phyloP scores from a whole-genome alignment of 768 basidiomycete species.

The Mycena metata region DNA sequence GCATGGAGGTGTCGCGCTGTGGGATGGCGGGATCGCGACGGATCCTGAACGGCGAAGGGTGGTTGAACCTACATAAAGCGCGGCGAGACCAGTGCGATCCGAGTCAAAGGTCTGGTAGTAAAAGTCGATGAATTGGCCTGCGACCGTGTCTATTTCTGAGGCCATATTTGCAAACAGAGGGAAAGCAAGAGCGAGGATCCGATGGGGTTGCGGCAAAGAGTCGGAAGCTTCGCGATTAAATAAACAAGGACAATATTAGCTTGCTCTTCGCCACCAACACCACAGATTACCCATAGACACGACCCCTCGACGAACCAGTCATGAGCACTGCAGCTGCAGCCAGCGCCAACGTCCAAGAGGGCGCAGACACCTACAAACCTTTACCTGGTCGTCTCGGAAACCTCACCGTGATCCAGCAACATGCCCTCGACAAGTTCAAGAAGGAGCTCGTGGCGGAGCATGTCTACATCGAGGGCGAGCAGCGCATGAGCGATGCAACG shows the following conservation, averaged over 20 bases:
- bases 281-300: not conserved
- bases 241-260: no score
- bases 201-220: no score
- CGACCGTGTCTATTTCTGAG: constrained; percentile 75
- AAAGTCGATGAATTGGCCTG: constrained; percentile 82
- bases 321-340: no score
- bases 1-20: constrained; percentile 86
- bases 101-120: constrained; percentile 88
- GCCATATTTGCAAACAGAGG: constrained; percentile 61
- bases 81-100: constrained; percentile 65
- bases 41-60: constrained; percentile 24
- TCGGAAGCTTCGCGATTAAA: not conserved
- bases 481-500: constrained; percentile 76
- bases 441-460: constrained; percentile 73
- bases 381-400: constrained; percentile 86
- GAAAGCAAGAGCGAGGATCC: no score
- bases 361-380: no score
- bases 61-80: constrained; percentile 81
- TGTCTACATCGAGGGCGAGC: constrained; percentile 63
- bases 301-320: not conserved
- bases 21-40: constrained; percentile 44
- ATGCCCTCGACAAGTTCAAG: constrained; percentile 78
- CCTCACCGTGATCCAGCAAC: constrained; percentile 71
- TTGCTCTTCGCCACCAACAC: no score
- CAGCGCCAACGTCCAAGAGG: no score